A percentile compares a stretch with the other conserved stretches of the same genome.
These are phyloP conservation scores for Parachlorella kessleri DNA, from an alignment of 139 green algal species.

Conservation along the genomic window DNA sequence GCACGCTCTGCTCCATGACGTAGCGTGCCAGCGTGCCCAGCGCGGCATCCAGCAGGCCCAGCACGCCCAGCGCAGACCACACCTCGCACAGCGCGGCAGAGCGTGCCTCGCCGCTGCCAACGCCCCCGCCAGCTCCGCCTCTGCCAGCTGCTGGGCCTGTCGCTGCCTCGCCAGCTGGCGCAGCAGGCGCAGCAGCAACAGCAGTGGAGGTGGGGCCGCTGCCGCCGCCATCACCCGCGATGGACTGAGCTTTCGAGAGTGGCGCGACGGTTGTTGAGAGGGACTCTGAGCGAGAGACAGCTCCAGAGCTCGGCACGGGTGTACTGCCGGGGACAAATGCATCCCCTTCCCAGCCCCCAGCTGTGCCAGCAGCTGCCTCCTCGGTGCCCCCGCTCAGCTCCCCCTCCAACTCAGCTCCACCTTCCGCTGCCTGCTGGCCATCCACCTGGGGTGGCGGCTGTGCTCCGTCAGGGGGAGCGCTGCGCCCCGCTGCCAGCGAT, in stretches of 20 bases:
- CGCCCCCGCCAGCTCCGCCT: background rate
- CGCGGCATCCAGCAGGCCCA: conserved; percentile 29
- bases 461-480: too few relatives aligned
- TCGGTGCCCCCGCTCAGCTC: background rate
- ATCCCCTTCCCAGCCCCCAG: background rate
- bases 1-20: conserved; percentile 28
- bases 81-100: conserved; percentile 1
- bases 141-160: background rate
- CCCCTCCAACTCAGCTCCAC: background rate
- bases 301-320: background rate
- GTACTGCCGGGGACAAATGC: background rate
- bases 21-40: conserved; percentile 18
- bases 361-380: background rate
- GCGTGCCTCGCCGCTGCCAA: background rate
- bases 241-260: too few relatives aligned
- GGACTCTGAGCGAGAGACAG: too few relatives aligned
- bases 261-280: too few relatives aligned
- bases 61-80: conserved; percentile 13
- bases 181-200: background rate
- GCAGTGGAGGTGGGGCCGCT: background rate
- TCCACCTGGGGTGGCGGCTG: too few relatives aligned
- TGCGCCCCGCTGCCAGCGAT: background rate
- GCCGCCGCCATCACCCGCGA: background rate
- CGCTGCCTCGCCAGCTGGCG: background rate
- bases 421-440: background rate